Conservation (phyloP, 2,329 filamentous ascomycete genomes). For the Fusarium sulawesiense region DNA sequence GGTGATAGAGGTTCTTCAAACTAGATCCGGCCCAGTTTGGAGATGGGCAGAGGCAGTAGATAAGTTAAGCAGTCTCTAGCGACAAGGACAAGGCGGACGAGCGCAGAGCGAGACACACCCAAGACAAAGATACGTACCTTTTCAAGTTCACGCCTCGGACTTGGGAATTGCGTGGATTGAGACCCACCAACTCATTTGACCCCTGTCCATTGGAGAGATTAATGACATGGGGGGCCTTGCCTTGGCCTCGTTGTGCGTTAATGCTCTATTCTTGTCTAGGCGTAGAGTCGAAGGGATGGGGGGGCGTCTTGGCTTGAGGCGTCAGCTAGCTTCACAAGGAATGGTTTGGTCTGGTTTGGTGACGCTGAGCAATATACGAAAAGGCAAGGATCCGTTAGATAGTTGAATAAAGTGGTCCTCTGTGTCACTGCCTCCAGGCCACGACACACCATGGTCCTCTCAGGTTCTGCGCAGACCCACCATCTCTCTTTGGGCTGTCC, state of each 20-base stretch:
- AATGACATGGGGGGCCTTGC: conserved; percentile 50
- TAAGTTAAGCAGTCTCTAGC: conserved; percentile 43
- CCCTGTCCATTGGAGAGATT: conserved; percentile 50
- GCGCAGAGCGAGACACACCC: conserved; percentile 30
- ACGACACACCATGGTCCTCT: conserved; percentile 30
- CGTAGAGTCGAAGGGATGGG: conserved; percentile 28
- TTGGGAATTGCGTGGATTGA: conserved; percentile 53
- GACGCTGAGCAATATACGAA: conserved; percentile 64
- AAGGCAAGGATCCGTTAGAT: conserved; percentile 57
- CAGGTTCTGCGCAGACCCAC: conserved; percentile 30
- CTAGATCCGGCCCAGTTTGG: conserved; percentile 35
- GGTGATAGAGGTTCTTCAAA: conserved; percentile 44
- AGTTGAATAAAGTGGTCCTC: conserved; percentile 58
- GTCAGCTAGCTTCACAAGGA: conserved; percentile 49
- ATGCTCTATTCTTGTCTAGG: conserved; percentile 58
- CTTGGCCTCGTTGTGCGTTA: conserved; percentile 49
- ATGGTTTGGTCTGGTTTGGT: conserved; percentile 50
- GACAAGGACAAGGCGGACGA: conserved; percentile 44
- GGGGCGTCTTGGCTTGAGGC: conserved; percentile 47
- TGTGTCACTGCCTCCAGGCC: conserved; percentile 46
- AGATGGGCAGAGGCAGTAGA: conserved; percentile 43
- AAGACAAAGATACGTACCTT: conserved; percentile 41
- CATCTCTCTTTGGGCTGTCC: conserved; percentile 37
- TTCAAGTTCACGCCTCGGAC: conserved; percentile 44
- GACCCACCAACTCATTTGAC: conserved; percentile 43